Evolutionary conservation across 305 asterid genomes (phyloP), one percentile per base, ranked within the genome.

Genomic region (Striga hermonthica): DNA sequence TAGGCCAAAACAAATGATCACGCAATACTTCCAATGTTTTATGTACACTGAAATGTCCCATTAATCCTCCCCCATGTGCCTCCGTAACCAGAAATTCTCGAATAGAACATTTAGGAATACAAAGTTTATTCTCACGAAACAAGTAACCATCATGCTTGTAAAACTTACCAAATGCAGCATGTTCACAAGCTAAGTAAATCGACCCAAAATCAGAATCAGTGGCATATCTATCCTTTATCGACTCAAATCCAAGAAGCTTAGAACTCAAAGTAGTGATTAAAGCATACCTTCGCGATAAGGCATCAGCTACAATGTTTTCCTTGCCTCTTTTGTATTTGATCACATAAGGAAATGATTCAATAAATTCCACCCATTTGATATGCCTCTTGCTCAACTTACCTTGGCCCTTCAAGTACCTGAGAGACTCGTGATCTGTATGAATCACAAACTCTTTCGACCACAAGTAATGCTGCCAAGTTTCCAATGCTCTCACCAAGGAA

Each of bases 181-280:
- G 64, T n/a, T 58, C 48, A 58, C 64, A 59, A 38, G 49, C 16
- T 14, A 49, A 4, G 15, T 12, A 49, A 12, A 49, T 49, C 13
- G 56, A 49, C 4, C 7, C 5, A 13, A 49, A 13, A 49, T 49
- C 28, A 49, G 31, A 49, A 49, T 49, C 56, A 49, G 5, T 6
- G 14, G 13, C 45, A 57, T 37, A 57, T 15, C 35, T 11, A 11
- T 36, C 36, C 43, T 37, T 39, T 11, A 57, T 39, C 11, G 9
- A 9, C 4, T 35, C 61, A 35, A 35, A 57, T 4, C 61, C 43
- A 57, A 57, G 41, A 9, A 57, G 61, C 1, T 57, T 57, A 31
- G 61, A 57, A 34, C 61, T 55, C 61, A 57, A 57, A 31, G 15
- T 31, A 28, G 61, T 28, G 41, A 56, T 56, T 11, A 57, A 57